phyloP scores from a whole-genome alignment of 2,329 filamentous ascomycete genomes.

The Stagonosporopsis vannaccii region DNA sequence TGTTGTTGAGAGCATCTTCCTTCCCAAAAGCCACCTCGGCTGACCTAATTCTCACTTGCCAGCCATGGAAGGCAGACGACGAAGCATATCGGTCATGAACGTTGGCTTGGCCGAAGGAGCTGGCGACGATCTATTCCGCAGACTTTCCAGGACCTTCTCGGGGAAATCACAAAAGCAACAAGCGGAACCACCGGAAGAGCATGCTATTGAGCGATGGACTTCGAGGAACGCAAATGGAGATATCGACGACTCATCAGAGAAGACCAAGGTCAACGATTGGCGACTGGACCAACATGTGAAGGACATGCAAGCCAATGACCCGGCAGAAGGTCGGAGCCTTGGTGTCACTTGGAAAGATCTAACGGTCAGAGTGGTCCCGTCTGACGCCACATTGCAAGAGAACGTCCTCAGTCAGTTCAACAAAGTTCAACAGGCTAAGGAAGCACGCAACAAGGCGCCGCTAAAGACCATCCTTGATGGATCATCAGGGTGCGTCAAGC shows the following conservation, averaged over 20 bases:
- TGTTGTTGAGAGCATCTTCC: background rate
- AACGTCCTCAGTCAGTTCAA: constrained; percentile 49
- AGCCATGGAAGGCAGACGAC: constrained; percentile 16
- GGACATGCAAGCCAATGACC: constrained; percentile 25
- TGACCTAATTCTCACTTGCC: background rate
- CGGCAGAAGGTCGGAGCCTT: constrained; percentile 20
- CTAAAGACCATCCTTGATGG: constrained; percentile 67
- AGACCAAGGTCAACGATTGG: constrained; percentile 32
- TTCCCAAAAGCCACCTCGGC: background rate
- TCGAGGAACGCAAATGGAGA: constrained; percentile 10
- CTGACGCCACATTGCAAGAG: constrained; percentile 25
- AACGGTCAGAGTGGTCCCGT: constrained; percentile 25
- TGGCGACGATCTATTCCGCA: constrained; percentile 24
- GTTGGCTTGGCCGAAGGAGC: constrained; percentile 14
- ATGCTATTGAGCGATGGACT: constrained; percentile 11
- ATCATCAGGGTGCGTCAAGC: constrained; percentile 70
- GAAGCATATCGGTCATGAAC: constrained; percentile 14
- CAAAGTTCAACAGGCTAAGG: constrained; percentile 56
- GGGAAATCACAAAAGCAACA: constrained; percentile 23
- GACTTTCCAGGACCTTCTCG: constrained; percentile 28
- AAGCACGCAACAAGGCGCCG: constrained; percentile 56
- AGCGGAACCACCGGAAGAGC: constrained; percentile 12
- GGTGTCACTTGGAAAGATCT: constrained; percentile 25
- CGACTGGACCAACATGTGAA: constrained; percentile 31
- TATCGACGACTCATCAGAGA: constrained; percentile 19